Conservation (phyloP, 2,329 filamentous ascomycete species). For the Boeremia exigua region DNA sequence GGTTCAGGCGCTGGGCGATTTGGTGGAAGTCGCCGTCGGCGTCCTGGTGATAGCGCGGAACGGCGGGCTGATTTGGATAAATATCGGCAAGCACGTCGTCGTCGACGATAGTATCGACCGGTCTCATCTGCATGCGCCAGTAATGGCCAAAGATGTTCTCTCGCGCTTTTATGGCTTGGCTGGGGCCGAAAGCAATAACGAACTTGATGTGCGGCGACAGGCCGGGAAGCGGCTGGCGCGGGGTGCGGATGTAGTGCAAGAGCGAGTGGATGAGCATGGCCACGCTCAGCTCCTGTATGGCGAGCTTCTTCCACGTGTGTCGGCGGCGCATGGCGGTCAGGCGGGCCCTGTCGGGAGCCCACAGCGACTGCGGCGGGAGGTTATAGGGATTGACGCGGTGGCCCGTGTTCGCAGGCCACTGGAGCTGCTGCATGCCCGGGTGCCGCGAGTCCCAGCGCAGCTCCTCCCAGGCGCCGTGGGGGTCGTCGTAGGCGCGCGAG, state of each 20-base stretch:
- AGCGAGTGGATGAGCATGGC: slow-evolving; percentile 49
- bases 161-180: slow-evolving; percentile 10
- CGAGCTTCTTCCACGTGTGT: slow-evolving; percentile 53
- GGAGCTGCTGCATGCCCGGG: slow-evolving; percentile 29
- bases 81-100: slow-evolving; percentile 17
- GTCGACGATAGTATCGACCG: slow-evolving; percentile 20
- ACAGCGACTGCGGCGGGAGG: slow-evolving; percentile 55
- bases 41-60: slow-evolving; percentile 49
- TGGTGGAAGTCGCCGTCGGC: slow-evolving; percentile 43
- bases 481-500: slow-evolving; percentile 18
- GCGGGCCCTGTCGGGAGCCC: slow-evolving; percentile 45
- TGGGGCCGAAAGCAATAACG: slow-evolving; percentile 11
- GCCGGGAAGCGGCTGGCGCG: slow-evolving; percentile 4
- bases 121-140: slow-evolving; percentile 17
- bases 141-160: slow-evolving; percentile 26
- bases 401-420: slow-evolving; percentile 53
- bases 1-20: slow-evolving; percentile 40
- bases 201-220: slow-evolving; percentile 32
- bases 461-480: slow-evolving; percentile 33
- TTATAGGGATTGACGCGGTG: slow-evolving; percentile 33
- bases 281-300: slow-evolving; percentile 49
- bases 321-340: slow-evolving; percentile 36
- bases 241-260: slow-evolving; percentile 29
- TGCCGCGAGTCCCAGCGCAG: slow-evolving; percentile 38
- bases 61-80: slow-evolving; percentile 15